A percentile compares a stretch with the other conserved stretches of the same genome.
phyloP scores from a whole-genome alignment of 371 early-diverging fungal genomes.

The Syncephalastrum contaminatum region DNA sequence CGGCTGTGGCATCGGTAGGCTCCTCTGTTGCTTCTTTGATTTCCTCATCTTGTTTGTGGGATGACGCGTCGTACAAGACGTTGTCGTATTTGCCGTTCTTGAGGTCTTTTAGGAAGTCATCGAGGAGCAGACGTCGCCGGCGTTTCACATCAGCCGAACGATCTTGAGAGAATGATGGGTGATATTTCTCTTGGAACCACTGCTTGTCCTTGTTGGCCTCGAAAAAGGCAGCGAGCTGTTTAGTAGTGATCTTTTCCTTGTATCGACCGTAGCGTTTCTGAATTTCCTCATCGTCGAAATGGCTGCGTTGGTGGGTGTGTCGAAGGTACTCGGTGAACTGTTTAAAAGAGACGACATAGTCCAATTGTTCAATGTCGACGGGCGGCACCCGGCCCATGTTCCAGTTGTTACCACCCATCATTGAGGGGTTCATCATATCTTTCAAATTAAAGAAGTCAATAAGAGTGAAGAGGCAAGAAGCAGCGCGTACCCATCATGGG shows the following conservation, averaged over 20 bases:
- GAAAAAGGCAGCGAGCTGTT: slow-evolving; percentile 73
- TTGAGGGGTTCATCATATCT: background rate
- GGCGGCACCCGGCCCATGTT: slow-evolving; percentile 17
- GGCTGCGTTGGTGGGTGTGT: slow-evolving; percentile 46
- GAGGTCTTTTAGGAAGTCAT: slow-evolving; percentile 63
- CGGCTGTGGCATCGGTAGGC: slow-evolving; percentile 23
- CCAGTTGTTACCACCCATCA: background rate
- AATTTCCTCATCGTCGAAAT: slow-evolving; percentile 78
- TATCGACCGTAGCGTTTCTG: slow-evolving; percentile 77
- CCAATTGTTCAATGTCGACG: slow-evolving; percentile 77
- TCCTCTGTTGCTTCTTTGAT: slow-evolving; percentile 9
- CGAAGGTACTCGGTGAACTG: slow-evolving; percentile 77
- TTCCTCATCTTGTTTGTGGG: slow-evolving; percentile 27
- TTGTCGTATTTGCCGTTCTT: slow-evolving; percentile 74
- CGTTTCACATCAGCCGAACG: slow-evolving; percentile 55
- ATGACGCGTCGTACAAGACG: slow-evolving; percentile 54
- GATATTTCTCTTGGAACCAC: slow-evolving; percentile 93
- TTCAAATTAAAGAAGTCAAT: background rate
- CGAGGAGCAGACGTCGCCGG: slow-evolving; percentile 56
- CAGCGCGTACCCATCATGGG: slow-evolving; percentile 32
- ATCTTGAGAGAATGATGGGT: slow-evolving; percentile 62
- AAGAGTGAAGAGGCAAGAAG: background rate
- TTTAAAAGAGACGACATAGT: slow-evolving; percentile 76
- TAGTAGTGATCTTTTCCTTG: slow-evolving; percentile 70
- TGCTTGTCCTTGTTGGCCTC: slow-evolving; percentile 78